phyloP scores from a whole-genome alignment of 2,329 filamentous ascomycete genomes.

The Neonectria sp. region DNA sequence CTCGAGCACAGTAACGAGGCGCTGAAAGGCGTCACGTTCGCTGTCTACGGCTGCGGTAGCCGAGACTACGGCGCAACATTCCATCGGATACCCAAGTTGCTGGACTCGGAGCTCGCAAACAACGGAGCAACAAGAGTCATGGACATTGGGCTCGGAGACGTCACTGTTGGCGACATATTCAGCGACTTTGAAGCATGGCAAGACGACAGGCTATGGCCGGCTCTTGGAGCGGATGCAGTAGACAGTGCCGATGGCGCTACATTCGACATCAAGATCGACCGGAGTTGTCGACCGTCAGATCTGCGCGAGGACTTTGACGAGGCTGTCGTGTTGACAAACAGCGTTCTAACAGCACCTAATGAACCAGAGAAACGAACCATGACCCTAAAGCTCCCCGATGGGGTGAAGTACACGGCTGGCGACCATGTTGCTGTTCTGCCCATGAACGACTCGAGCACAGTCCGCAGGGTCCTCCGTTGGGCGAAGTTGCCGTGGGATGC shows the following conservation, averaged over 20 bases:
- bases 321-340: slow-evolving; percentile 69
- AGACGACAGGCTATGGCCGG: slow-evolving; percentile 64
- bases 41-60: slow-evolving; percentile 78
- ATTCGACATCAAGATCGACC: slow-evolving; percentile 63
- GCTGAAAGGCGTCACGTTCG: slow-evolving; percentile 70
- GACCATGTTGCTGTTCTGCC: slow-evolving; percentile 81
- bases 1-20: slow-evolving; percentile 59
- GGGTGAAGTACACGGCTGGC: slow-evolving; percentile 74
- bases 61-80: slow-evolving; percentile 71
- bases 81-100: slow-evolving; percentile 72
- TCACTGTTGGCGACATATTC: slow-evolving; percentile 72
- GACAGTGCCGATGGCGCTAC: slow-evolving; percentile 43
- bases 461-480: slow-evolving; percentile 72
- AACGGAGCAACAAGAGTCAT: slow-evolving; percentile 46
- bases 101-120: slow-evolving; percentile 64
- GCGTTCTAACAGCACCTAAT: slow-evolving; percentile 62
- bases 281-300: slow-evolving; percentile 61
- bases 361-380: slow-evolving; percentile 70
- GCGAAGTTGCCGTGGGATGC: slow-evolving; percentile 78
- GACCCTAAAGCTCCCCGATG: slow-evolving; percentile 73
- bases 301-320: slow-evolving; percentile 73
- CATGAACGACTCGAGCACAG: slow-evolving; percentile 71
- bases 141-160: slow-evolving; percentile 68
- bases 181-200: slow-evolving; percentile 75
- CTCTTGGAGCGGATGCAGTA: slow-evolving; percentile 63